Evolutionary conservation across 2,329 filamentous ascomycete genomes (phyloP).

Genomic region (Colletotrichum gigasporum): DNA sequence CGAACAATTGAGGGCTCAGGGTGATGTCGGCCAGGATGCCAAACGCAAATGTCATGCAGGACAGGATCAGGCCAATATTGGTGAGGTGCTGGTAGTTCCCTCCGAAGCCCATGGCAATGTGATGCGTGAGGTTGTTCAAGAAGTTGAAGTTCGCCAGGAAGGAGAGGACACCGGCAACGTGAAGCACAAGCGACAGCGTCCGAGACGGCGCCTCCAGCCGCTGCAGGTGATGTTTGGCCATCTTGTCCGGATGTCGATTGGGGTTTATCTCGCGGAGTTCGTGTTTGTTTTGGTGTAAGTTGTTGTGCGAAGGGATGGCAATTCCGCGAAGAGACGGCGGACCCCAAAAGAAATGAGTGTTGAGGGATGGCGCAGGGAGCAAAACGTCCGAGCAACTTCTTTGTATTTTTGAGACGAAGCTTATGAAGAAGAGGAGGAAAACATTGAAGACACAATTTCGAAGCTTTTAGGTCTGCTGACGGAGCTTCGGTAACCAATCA

Average conservation of each 20-base stretch:
- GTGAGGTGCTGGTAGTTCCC: conserved; percentile 78
- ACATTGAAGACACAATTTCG: neutral
- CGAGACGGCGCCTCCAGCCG: conserved; percentile 72
- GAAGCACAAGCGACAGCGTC: conserved; percentile 69
- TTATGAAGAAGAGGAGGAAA: neutral
- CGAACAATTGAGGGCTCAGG: conserved; percentile 66
- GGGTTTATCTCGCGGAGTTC: neutral
- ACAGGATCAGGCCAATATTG: conserved; percentile 73
- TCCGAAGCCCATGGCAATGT: conserved; percentile 69
- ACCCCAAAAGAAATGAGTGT: neutral
- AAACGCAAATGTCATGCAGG: conserved; percentile 67
- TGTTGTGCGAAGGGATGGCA: conserved; percentile 13
- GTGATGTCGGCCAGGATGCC: conserved; percentile 74
- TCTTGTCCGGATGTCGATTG: conserved; percentile 34
- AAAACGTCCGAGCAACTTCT: conserved; percentile 17
- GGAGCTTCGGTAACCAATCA: conserved; percentile 15
- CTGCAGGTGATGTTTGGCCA: conserved; percentile 70
- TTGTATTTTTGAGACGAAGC: conserved; percentile 20
- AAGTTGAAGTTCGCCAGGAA: conserved; percentile 65
- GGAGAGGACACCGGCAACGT: conserved; percentile 62
- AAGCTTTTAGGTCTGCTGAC: neutral
- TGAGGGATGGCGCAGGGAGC: conserved; percentile 25
- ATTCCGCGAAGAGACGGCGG: neutral
- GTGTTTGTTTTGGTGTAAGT: conserved; percentile 3
- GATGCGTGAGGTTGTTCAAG: conserved; percentile 57